These are phyloP conservation scores for Phytophthora syringae DNA, from an alignment of 352 stramenopile species.

Conservation along the genomic window DNA sequence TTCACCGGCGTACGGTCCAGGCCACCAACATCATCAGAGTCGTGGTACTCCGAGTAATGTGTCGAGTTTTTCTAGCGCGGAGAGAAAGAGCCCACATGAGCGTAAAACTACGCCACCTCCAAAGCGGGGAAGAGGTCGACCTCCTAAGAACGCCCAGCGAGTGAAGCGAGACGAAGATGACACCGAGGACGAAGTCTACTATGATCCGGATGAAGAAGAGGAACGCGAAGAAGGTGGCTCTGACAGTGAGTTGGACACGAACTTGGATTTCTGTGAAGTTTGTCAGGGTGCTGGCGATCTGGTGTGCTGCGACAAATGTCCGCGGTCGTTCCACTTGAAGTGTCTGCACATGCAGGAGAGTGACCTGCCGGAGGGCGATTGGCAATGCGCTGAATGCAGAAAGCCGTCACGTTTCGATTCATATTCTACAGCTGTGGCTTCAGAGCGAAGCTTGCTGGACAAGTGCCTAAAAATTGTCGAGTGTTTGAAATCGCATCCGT, in stretches of 20 bases:
- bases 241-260: constrained; percentile 76
- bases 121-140: constrained; percentile 31
- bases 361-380: constrained; percentile 81
- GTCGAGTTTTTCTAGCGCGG: constrained; percentile 2
- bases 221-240: constrained; percentile 36
- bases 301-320: constrained; percentile 92
- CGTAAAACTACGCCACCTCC: constrained; percentile 12
- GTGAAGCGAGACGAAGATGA: constrained; percentile 24
- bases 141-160: constrained; percentile 24
- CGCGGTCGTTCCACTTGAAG: constrained; percentile 90
- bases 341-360: constrained; percentile 81
- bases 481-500: constrained; percentile 78
- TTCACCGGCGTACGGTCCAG: constrained; percentile 10
- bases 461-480: constrained; percentile 77
- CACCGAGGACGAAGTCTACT: constrained; percentile 25
- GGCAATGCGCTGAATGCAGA: constrained; percentile 79
- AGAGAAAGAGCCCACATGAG: constrained; percentile 12
- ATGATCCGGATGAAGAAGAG: constrained; percentile 23
- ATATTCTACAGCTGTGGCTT: constrained; percentile 52
- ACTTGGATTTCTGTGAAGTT: constrained; percentile 86
- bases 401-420: constrained; percentile 74
- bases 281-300: constrained; percentile 87
- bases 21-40: constrained; percentile 3
- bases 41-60: background rate
- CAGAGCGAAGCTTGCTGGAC: constrained; percentile 56